Conservation (phyloP, 2,329 filamentous ascomycete species). For the Xylaria digitata region DNA sequence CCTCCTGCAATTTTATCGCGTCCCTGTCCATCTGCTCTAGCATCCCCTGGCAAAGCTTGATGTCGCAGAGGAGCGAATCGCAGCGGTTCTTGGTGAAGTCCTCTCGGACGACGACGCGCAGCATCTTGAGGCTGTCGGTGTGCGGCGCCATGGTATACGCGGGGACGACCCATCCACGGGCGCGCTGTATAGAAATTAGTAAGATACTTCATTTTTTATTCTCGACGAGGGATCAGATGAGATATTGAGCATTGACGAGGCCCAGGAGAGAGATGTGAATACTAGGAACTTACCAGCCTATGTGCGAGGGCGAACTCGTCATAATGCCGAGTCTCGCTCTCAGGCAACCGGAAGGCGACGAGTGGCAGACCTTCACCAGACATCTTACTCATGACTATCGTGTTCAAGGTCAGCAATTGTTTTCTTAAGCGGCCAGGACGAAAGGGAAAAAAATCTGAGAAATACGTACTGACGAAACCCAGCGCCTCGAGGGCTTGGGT, state of each 20-base stretch:
- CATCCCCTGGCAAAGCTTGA: constrained; percentile 79
- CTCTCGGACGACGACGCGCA: constrained; percentile 91
- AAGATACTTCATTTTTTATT: background rate
- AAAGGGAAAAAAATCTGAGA: background rate
- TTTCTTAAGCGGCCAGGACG: too few species aligned
- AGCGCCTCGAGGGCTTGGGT: constrained; percentile 76
- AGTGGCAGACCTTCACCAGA: constrained; percentile 84
- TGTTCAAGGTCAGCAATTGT: background rate
- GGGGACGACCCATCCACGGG: constrained; percentile 91
- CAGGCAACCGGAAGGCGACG: constrained; percentile 82
- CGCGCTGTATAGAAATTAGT: constrained; percentile 57
- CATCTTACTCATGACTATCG: constrained; percentile 79
- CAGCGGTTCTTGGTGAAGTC: constrained; percentile 88
- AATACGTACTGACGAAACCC: constrained; percentile 72
- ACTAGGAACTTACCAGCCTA: constrained; percentile 63
- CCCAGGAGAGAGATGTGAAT: too few species aligned
- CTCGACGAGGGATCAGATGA: too few species aligned
- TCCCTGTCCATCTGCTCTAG: constrained; percentile 80
- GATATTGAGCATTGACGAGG: background rate
- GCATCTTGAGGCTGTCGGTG: constrained; percentile 85
- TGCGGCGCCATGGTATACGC: constrained; percentile 98
- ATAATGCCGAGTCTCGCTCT: constrained; percentile 68
- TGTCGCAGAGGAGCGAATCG: constrained; percentile 80
- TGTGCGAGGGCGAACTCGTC: constrained; percentile 86
- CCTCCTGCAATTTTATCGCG: constrained; percentile 74